Evolutionary conservation across 345 rosid genomes (phyloP).

Genomic region (Erucastrum elatum): DNA sequence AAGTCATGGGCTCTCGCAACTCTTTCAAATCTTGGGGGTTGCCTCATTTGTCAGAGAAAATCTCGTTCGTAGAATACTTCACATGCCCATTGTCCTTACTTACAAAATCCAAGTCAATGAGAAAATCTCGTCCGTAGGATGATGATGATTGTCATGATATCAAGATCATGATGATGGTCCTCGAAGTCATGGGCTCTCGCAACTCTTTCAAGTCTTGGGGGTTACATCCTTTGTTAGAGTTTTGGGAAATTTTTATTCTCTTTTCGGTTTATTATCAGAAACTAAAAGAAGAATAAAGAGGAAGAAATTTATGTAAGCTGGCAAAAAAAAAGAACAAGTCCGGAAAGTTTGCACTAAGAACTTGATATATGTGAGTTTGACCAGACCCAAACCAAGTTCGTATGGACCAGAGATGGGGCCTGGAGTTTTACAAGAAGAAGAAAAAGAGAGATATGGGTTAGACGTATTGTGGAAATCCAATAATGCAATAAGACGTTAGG

Average conservation of each 20-base stretch:
- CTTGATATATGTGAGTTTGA: too few species aligned
- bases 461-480: too few species aligned
- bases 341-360: neutral
- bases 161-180: constrained; percentile 31
- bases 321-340: neutral
- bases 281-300: neutral
- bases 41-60: constrained; percentile 34
- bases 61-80: too few species aligned
- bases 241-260: constrained; percentile 15
- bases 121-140: constrained; percentile 37
- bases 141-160: constrained; percentile 1
- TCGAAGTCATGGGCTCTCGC: constrained; percentile 36
- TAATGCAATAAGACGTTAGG: too few species aligned
- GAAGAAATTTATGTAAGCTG: neutral
- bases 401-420: too few species aligned
- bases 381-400: too few species aligned
- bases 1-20: constrained; percentile 36
- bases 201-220: constrained; percentile 17
- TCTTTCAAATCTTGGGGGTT: constrained; percentile 17
- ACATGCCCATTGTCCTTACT: constrained; percentile 42
- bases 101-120: constrained; percentile 36
- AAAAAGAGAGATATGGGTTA: too few species aligned
- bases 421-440: too few species aligned
- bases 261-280: constrained; percentile 27
- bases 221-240: constrained; percentile 30